A percentile compares a stretch with the other conserved stretches of the same genome.
Evolutionary conservation across 352 stramenopile species (phyloP).

Genomic region (Phytopythium aichiense): DNA sequence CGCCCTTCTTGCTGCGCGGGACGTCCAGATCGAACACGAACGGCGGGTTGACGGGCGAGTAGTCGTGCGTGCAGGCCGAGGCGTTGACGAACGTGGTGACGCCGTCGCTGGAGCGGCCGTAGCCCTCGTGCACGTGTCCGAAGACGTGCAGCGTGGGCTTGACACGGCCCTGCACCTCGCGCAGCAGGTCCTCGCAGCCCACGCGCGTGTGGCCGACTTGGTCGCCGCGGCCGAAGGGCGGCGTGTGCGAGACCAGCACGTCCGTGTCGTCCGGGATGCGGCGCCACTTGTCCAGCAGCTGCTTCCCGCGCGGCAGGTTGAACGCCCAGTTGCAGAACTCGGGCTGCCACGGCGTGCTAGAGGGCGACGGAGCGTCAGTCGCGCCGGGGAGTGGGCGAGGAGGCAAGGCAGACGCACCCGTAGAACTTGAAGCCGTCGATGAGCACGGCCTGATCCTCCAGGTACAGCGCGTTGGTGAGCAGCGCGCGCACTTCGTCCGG

Average conservation of each 20-base stretch:
- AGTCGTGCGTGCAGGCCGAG: slow-evolving; percentile 70
- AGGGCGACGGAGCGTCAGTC: not conserved
- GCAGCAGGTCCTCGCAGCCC: slow-evolving; percentile 73
- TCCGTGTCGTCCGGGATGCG: slow-evolving; percentile 63
- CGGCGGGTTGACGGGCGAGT: slow-evolving; percentile 62
- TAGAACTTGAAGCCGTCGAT: slow-evolving; percentile 78
- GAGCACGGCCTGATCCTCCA: slow-evolving; percentile 68
- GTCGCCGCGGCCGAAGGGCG: slow-evolving; percentile 78
- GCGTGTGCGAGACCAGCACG: slow-evolving; percentile 87
- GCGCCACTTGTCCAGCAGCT: slow-evolving; percentile 40
- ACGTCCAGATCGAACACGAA: slow-evolving; percentile 54
- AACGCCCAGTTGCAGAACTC: slow-evolving; percentile 87
- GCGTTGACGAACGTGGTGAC: slow-evolving; percentile 87
- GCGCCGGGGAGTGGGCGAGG: not conserved
- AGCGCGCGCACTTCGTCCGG: slow-evolving; percentile 61
- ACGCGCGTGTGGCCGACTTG: slow-evolving; percentile 42
- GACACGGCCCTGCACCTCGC: slow-evolving; percentile 61
- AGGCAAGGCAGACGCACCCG: slow-evolving; percentile 22
- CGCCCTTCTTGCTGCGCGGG: slow-evolving; percentile 21
- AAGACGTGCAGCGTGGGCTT: slow-evolving; percentile 83
- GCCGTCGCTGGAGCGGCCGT: slow-evolving; percentile 64
- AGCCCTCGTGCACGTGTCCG: slow-evolving; percentile 89
- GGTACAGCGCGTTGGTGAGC: slow-evolving; percentile 72
- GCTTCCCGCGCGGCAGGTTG: slow-evolving; percentile 50
- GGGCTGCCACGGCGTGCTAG: slow-evolving; percentile 66